These are phyloP conservation scores for Plectosphaerella plurivora DNA, from an alignment of 2,329 filamentous ascomycete genomes.

Conservation along the genomic window DNA sequence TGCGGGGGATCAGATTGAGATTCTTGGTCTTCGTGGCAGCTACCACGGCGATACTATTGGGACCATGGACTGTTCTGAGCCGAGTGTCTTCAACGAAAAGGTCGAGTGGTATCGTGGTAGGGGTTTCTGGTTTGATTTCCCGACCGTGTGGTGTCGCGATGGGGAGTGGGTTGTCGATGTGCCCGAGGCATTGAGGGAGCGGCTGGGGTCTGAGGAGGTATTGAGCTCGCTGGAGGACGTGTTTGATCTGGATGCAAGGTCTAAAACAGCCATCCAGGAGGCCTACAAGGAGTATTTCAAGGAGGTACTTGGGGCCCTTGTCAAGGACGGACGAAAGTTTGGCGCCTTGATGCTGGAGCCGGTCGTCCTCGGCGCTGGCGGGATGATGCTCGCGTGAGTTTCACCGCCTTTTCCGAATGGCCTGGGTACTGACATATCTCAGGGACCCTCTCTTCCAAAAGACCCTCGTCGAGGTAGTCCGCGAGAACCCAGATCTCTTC, in stretches of 20 bases:
- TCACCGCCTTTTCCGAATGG: neutral
- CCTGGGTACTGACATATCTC: neutral
- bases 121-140: slow-evolving; percentile 79
- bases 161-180: slow-evolving; percentile 63
- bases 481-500: slow-evolving; percentile 54
- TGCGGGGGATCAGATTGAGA: slow-evolving; percentile 52
- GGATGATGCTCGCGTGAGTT: slow-evolving; percentile 73
- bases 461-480: slow-evolving; percentile 63
- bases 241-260: slow-evolving; percentile 53
- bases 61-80: slow-evolving; percentile 81
- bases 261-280: slow-evolving; percentile 36
- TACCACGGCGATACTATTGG: slow-evolving; percentile 89
- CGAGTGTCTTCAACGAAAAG: slow-evolving; percentile 72
- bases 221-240: slow-evolving; percentile 49
- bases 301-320: slow-evolving; percentile 45
- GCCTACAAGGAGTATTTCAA: slow-evolving; percentile 59
- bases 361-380: slow-evolving; percentile 74
- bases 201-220: slow-evolving; percentile 36
- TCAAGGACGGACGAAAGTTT: slow-evolving; percentile 58
- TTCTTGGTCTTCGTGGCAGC: slow-evolving; percentile 72
- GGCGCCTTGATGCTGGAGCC: slow-evolving; percentile 79
- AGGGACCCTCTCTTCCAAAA: slow-evolving; percentile 80
- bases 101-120: slow-evolving; percentile 81
- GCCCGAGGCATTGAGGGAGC: slow-evolving; percentile 41
- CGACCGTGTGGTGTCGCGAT: slow-evolving; percentile 60